phyloP scores from a whole-genome alignment of 2,329 filamentous ascomycete species.

The Fusarium verrucosum region DNA sequence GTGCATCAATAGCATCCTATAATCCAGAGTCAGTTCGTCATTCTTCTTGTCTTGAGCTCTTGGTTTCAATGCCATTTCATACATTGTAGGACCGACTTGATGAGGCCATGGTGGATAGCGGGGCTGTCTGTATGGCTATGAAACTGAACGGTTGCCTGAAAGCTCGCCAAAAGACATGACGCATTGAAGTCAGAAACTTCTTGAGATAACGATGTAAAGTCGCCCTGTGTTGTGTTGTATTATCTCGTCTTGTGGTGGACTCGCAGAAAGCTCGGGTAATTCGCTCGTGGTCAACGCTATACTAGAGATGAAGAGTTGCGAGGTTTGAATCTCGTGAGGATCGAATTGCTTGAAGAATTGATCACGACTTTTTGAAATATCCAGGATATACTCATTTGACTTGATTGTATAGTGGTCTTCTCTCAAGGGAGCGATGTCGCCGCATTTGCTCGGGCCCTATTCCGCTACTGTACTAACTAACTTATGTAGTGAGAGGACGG shows the following conservation, averaged over 20 bases:
- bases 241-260: slow-evolving; percentile 1
- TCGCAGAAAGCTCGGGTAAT: slow-evolving; percentile 45
- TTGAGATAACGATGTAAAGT: slow-evolving; percentile 6
- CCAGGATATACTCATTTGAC: neutral
- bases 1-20: slow-evolving; percentile 83
- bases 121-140: slow-evolving; percentile 22
- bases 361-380: neutral
- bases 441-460: slow-evolving; percentile 19
- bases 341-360: neutral
- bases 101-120: slow-evolving; percentile 44
- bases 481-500: slow-evolving; percentile 6
- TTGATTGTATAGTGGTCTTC: neutral
- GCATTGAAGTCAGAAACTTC: slow-evolving; percentile 43
- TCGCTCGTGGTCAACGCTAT: slow-evolving; percentile 14
- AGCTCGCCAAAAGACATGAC: slow-evolving; percentile 46
- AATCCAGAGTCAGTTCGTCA: slow-evolving; percentile 10
- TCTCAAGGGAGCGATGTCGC: slow-evolving; percentile 9
- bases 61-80: neutral
- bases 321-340: neutral
- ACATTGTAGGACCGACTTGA: slow-evolving; percentile 50
- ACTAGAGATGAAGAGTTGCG: neutral
- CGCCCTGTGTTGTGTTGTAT: too few relatives aligned
- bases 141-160: slow-evolving; percentile 34
- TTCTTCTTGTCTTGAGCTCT: neutral
- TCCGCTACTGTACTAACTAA: slow-evolving; percentile 23